A percentile compares a stretch with the other conserved stretches of the same genome.
These are phyloP conservation scores for Clonostachys solani DNA, from an alignment of 2,329 filamentous ascomycete genomes.

Conservation along the genomic window DNA sequence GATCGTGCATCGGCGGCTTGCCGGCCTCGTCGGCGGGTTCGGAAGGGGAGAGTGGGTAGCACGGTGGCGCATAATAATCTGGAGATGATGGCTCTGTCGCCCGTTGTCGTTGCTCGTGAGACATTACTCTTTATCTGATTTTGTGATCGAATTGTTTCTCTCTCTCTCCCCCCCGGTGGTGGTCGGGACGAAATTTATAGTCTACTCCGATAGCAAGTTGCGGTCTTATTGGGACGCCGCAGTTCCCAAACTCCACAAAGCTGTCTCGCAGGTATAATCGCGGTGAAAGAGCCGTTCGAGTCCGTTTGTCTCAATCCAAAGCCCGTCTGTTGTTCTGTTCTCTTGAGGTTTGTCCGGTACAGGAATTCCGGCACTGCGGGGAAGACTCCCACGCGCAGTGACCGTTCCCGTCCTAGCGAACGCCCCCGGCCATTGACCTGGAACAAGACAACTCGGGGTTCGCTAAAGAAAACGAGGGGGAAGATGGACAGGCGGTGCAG, in stretches of 20 bases:
- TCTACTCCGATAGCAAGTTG: too few species aligned
- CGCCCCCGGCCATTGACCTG: constrained; percentile 53
- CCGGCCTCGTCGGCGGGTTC: constrained; percentile 1
- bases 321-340: neutral
- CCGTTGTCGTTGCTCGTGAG: constrained; percentile 41
- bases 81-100: constrained; percentile 20
- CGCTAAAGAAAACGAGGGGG: neutral
- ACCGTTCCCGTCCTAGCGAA: constrained; percentile 48
- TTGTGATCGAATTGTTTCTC: neutral
- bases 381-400: constrained; percentile 54
- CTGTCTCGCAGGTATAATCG: too few species aligned
- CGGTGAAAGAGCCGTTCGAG: too few species aligned
- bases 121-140: constrained; percentile 32
- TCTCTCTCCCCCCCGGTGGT: too few species aligned
- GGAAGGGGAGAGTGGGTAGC: constrained; percentile 24
- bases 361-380: constrained; percentile 47
- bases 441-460: neutral
- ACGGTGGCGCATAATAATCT: constrained; percentile 26
- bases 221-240: too few species aligned
- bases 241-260: too few species aligned
- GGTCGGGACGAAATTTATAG: too few species aligned
- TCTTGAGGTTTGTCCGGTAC: constrained; percentile 5
- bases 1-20: constrained; percentile 19
- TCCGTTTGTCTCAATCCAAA: neutral
- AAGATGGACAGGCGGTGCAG: neutral